Conservation (phyloP, 495 filamentous ascomycete genomes). For the Aspergillus biplanus region DNA sequence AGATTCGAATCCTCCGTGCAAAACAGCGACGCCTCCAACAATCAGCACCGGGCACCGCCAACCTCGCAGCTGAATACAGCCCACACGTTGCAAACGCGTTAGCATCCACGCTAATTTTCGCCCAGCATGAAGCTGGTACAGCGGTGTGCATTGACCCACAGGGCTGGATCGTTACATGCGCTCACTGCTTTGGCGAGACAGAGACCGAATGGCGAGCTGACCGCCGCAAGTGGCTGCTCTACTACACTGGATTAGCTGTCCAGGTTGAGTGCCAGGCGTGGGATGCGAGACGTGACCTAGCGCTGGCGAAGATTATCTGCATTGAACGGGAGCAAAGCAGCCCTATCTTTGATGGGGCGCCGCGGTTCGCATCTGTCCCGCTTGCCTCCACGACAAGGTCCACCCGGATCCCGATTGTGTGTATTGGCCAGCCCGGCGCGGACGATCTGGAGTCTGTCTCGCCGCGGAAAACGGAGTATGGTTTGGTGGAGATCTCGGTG, state of each 20-base stretch:
- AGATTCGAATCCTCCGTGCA: not conserved
- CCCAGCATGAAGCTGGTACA: slow-evolving; percentile 12
- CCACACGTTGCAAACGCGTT: slow-evolving; percentile 2
- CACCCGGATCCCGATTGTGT: not conserved
- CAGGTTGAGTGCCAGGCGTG: slow-evolving; percentile 11
- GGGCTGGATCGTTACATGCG: slow-evolving; percentile 15
- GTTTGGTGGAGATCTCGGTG: slow-evolving; percentile 10
- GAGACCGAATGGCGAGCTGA: slow-evolving; percentile 2
- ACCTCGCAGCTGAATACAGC: not conserved
- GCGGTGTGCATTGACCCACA: slow-evolving; percentile 8
- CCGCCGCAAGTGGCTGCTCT: slow-evolving; percentile 12
- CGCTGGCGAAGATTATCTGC: slow-evolving; percentile 3
- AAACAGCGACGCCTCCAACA: slow-evolving; percentile 2
- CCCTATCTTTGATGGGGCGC: not conserved
- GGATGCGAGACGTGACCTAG: slow-evolving; percentile 7
- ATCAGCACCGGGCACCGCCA: not conserved
- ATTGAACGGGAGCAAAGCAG: not conserved
- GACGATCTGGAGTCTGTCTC: slow-evolving; percentile 11
- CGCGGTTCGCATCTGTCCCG: not conserved
- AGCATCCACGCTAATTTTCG: slow-evolving; percentile 10
- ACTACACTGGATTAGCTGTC: not conserved
- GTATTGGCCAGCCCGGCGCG: slow-evolving; percentile 16
- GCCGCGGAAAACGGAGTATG: not conserved
- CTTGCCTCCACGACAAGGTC: not conserved
- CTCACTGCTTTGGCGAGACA: slow-evolving; percentile 16